Evolutionary conservation across 805 yeast genomes (phyloP).

Genomic region (Sugiyamaella boreocaroliniensis): DNA sequence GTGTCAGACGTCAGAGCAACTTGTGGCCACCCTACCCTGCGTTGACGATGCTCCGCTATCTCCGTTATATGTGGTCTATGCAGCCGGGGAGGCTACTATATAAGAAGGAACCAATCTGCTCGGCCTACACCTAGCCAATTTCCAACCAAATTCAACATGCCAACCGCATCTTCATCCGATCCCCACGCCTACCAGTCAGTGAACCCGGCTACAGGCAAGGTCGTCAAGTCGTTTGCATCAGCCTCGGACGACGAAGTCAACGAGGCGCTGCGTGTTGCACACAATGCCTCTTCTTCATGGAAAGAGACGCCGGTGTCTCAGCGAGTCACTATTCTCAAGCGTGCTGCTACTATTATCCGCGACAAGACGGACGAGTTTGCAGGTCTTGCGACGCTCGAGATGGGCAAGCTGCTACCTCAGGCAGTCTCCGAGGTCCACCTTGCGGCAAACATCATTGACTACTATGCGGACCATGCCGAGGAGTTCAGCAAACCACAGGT

Average conservation of each 20-base stretch:
- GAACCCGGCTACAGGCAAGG: constrained; percentile 66
- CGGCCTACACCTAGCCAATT: no score
- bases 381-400: constrained; percentile 54
- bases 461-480: constrained; percentile 62
- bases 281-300: constrained; percentile 40
- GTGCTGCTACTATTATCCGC: constrained; percentile 41
- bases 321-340: constrained; percentile 44
- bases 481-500: constrained; percentile 54
- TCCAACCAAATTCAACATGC: no score
- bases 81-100: no score
- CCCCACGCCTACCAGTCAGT: constrained; percentile 20
- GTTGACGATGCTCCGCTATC: no score
- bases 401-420: constrained; percentile 67
- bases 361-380: constrained; percentile 59
- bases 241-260: constrained; percentile 42
- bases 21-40: no score
- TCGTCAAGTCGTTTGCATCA: constrained; percentile 52
- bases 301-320: constrained; percentile 49
- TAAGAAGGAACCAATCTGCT: no score
- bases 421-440: constrained; percentile 53
- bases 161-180: no score
- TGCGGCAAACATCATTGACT: constrained; percentile 47
- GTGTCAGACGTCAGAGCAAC: no score
- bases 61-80: no score
- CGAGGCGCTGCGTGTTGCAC: constrained; percentile 49